These are phyloP conservation scores for Lyophyllum shimeji DNA, from an alignment of 768 basidiomycete genomes.

Conservation along the genomic window DNA sequence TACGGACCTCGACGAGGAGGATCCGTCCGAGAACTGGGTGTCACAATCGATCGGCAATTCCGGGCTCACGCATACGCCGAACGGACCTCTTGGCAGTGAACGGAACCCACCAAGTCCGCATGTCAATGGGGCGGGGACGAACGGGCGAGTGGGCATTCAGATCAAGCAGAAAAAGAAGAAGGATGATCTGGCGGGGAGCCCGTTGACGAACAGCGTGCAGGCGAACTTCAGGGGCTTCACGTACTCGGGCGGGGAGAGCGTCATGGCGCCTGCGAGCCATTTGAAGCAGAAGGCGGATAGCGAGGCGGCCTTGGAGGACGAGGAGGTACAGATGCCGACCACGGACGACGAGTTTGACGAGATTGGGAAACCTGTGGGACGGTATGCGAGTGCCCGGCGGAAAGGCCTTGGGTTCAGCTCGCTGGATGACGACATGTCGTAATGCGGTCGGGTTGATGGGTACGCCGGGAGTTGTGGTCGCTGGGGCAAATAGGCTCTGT, in stretches of 20 bases:
- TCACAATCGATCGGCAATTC: conserved; percentile 42
- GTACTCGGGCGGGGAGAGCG: conserved; percentile 73
- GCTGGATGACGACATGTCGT: conserved; percentile 38
- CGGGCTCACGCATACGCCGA: conserved; percentile 57
- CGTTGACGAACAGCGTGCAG: conserved; percentile 89
- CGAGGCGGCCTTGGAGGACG: conserved; percentile 54
- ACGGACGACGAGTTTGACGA: conserved; percentile 83
- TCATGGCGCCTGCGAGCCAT: conserved; percentile 45
- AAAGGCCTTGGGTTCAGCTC: conserved; percentile 45
- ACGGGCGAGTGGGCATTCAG: conserved; percentile 41
- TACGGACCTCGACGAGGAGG: conserved; percentile 54
- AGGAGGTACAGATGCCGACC: conserved; percentile 46
- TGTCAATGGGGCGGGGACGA: conserved; percentile 17
- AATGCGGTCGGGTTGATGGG: conserved; percentile 10
- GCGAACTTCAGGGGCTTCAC: conserved; percentile 97
- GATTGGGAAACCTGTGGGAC: conserved; percentile 58
- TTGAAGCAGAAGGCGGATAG: conserved; percentile 47
- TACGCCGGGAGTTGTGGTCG: conserved; percentile 7
- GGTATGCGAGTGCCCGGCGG: conserved; percentile 61
- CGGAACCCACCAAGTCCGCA: conserved; percentile 16
- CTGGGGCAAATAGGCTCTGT: conserved; percentile 19
- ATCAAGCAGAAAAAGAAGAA: conserved; percentile 51
- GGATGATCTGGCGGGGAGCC: conserved; percentile 52
- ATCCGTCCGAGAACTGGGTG: conserved; percentile 74
- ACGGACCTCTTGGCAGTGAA: conserved; percentile 77